Percentiles rank a stretch among this genome's conserved stretches.
phyloP scores from a whole-genome alignment of 305 asterid species.

The Fraxinus angustifolia region DNA sequence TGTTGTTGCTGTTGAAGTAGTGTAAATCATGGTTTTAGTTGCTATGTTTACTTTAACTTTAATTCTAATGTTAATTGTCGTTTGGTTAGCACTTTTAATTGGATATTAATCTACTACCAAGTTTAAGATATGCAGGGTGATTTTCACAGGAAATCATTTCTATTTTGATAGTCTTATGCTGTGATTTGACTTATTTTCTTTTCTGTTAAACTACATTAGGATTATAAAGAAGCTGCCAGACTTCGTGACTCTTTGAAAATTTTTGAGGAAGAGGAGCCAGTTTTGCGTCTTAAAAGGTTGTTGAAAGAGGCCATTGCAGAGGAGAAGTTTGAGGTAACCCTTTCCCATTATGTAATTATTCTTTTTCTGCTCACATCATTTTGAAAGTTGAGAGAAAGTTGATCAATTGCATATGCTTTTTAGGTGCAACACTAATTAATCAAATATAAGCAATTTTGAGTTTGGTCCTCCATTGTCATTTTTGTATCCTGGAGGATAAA shows the following conservation, averaged over 20 bases:
- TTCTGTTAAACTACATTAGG: not conserved
- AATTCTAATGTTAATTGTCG: too few species aligned
- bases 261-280: conserved; percentile 6
- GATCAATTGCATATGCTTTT: not conserved
- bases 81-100: too few species aligned
- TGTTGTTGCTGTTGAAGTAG: too few species aligned
- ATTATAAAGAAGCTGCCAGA: not conserved
- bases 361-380: not conserved
- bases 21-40: not conserved
- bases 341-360: not conserved
- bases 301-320: conserved; percentile 72
- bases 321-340: conserved; percentile 66
- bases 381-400: not conserved
- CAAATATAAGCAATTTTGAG: not conserved
- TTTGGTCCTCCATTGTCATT: not conserved
- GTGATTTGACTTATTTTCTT: too few species aligned
- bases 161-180: too few species aligned
- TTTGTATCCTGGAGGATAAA: not conserved
- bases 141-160: too few species aligned
- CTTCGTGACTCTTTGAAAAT: conserved; percentile 8
- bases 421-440: not conserved
- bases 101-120: too few species aligned
- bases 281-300: conserved; percentile 56
- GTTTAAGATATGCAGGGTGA: too few species aligned
- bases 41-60: too few species aligned